Conservation (phyloP, 2,329 filamentous ascomycete species). For the Xenosphaeropsis pyriputrescens region DNA sequence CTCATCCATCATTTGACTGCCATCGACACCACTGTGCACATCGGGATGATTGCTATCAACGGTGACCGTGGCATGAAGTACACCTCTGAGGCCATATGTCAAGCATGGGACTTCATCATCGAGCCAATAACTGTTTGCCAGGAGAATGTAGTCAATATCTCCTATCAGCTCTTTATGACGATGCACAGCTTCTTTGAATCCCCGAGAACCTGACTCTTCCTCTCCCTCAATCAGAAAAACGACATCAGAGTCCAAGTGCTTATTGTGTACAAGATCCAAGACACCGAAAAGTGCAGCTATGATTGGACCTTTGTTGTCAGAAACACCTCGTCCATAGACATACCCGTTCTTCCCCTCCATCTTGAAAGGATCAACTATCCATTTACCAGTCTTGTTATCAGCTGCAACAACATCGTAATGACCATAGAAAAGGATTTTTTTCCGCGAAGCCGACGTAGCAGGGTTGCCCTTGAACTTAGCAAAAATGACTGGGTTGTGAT, state of each 20-base stretch:
- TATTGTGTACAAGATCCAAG: conserved; percentile 74
- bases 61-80: conserved; percentile 83
- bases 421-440: conserved; percentile 90
- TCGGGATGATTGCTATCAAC: conserved; percentile 79
- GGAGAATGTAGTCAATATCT: conserved; percentile 79
- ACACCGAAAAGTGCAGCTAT: conserved; percentile 90
- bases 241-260: conserved; percentile 73
- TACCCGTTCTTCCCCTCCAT: conserved; percentile 83
- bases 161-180: conserved; percentile 76
- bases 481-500: conserved; percentile 79
- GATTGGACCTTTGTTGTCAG: conserved; percentile 94
- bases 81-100: conserved; percentile 85
- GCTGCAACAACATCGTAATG: conserved; percentile 96
- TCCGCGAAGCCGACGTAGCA: conserved; percentile 48
- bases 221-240: conserved; percentile 94
- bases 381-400: conserved; percentile 67
- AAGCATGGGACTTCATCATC: conserved; percentile 91
- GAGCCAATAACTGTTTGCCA: conserved; percentile 98
- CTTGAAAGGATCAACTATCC: conserved; percentile 80
- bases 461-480: conserved; percentile 74
- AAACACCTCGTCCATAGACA: conserved; percentile 88
- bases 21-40: conserved; percentile 92
- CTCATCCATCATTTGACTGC: conserved; percentile 79
- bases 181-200: conserved; percentile 72
- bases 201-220: conserved; percentile 85